Conservation (phyloP, 2,329 filamentous ascomycete species). For the Penicillium polonicum region DNA sequence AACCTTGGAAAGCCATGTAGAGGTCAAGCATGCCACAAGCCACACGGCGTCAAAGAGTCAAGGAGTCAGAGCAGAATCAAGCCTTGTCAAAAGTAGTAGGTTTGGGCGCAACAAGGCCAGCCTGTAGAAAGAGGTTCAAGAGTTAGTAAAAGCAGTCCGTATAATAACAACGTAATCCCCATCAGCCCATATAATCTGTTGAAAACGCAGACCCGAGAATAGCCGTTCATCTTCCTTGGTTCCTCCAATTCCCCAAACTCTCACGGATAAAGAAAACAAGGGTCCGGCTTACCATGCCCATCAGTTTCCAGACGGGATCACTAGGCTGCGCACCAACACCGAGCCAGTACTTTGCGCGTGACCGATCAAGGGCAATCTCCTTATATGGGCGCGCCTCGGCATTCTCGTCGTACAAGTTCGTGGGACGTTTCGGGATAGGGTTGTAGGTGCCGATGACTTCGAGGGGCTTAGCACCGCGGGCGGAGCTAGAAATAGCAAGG, state of each 20-base stretch:
- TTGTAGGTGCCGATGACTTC: constrained; percentile 80
- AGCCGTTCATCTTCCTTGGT: background rate
- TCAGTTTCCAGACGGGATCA: constrained; percentile 80
- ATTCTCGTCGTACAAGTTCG: constrained; percentile 49
- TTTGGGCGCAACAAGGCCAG: constrained; percentile 37
- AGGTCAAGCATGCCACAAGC: background rate
- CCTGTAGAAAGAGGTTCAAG: constrained; percentile 22
- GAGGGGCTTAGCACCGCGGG: constrained; percentile 81
- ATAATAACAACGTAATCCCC: background rate
- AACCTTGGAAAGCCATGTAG: background rate
- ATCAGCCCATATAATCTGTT: background rate
- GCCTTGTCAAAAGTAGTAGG: constrained; percentile 23
- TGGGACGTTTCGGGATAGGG: constrained; percentile 56
- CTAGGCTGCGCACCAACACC: constrained; percentile 95
- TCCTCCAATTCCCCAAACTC: background rate
- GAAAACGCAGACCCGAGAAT: background rate
- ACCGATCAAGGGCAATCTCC: constrained; percentile 81
- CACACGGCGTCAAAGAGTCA: background rate
- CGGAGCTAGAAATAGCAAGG: constrained; percentile 58
- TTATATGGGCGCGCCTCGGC: constrained; percentile 71
- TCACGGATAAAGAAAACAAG: background rate
- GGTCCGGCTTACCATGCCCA: constrained; percentile 66
- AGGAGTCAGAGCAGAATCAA: constrained; percentile 9
- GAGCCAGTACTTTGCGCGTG: constrained; percentile 89
- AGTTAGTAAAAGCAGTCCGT: constrained; percentile 5